These are phyloP conservation scores for Dryadomyces quercivorus DNA, from an alignment of 2,329 filamentous ascomycete genomes.

Conservation along the genomic window DNA sequence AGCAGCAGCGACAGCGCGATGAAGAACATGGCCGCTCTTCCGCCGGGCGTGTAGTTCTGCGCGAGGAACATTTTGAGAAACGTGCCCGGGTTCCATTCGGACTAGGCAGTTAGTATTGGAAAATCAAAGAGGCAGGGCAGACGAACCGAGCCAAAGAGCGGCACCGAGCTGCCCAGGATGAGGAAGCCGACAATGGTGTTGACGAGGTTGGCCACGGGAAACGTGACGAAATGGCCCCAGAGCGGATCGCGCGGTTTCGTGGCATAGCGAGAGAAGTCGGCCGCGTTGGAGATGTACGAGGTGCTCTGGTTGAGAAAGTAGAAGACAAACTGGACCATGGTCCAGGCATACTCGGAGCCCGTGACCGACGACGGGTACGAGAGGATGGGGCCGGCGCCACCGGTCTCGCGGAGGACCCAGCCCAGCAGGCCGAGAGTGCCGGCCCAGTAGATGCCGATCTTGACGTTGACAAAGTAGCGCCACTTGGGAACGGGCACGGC, in stretches of 20 bases:
- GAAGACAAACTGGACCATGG: constrained; percentile 24
- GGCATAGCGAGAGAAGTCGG: constrained; percentile 31
- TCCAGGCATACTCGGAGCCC: constrained; percentile 23
- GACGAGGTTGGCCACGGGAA: constrained; percentile 25
- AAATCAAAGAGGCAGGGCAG: neutral
- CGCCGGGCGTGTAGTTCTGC: constrained; percentile 1
- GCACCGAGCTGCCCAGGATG: neutral
- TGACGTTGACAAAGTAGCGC: constrained; percentile 7
- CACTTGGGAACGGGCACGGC: constrained; percentile 8
- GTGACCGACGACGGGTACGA: constrained; percentile 17
- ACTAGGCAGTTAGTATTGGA: neutral
- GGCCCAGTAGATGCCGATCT: constrained; percentile 6
- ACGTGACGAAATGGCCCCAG: constrained; percentile 26
- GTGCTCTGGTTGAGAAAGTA: constrained; percentile 22
- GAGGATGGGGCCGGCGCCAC: constrained; percentile 13
- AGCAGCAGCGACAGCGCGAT: constrained; percentile 6
- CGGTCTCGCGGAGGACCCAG: constrained; percentile 5
- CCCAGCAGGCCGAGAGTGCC: constrained; percentile 7
- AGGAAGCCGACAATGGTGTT: constrained; percentile 24
- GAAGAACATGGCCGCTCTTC: constrained; percentile 8
- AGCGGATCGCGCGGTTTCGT: constrained; percentile 26
- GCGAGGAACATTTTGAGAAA: constrained; percentile 6
- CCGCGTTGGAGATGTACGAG: constrained; percentile 27
- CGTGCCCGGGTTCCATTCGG: constrained; percentile 6
- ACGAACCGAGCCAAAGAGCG: neutral